A percentile compares a stretch with the other conserved stretches of the same genome.
Evolutionary conservation across 169 alveolate species (phyloP).

Genomic region (Plasmodium sp.): DNA sequence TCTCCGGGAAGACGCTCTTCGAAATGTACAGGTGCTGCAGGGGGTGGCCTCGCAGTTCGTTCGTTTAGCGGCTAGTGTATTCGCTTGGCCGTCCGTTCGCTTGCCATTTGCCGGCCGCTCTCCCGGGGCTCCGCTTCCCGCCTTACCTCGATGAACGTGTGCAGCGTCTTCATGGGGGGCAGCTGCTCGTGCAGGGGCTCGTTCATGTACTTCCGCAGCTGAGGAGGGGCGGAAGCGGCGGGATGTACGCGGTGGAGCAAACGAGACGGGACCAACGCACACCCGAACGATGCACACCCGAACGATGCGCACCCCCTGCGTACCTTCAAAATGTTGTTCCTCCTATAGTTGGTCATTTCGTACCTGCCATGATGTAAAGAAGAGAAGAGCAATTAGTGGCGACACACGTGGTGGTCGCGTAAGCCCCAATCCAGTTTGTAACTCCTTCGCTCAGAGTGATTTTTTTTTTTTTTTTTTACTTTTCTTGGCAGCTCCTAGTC

Average conservation of each 20-base stretch:
- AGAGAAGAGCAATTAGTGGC: background rate
- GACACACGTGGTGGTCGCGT: background rate
- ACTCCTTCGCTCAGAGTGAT: background rate
- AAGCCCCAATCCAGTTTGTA: background rate
- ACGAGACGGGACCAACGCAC: background rate
- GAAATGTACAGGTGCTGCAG: conserved; percentile 67
- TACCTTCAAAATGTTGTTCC: conserved; percentile 69
- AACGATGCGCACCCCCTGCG: background rate
- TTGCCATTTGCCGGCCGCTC: background rate
- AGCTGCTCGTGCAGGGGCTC: conserved; percentile 37
- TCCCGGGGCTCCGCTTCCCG: background rate
- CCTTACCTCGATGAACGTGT: conserved; percentile 61
- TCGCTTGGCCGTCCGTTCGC: background rate
- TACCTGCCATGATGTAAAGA: conserved; percentile 4
- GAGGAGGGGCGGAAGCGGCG: background rate
- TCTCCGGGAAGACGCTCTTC: conserved; percentile 54
- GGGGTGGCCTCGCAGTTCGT: background rate
- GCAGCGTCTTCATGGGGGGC: conserved; percentile 59
- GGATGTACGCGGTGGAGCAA: background rate
- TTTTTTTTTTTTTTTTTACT: conserved; percentile 13
- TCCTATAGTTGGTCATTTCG: conserved; percentile 71
- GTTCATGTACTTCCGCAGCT: conserved; percentile 67
- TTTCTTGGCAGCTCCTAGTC: conserved; percentile 37
- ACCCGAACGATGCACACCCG: background rate
- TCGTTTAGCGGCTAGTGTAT: background rate